phyloP scores from a whole-genome alignment of 495 filamentous ascomycete species.

The Aspergillus baeticus region DNA sequence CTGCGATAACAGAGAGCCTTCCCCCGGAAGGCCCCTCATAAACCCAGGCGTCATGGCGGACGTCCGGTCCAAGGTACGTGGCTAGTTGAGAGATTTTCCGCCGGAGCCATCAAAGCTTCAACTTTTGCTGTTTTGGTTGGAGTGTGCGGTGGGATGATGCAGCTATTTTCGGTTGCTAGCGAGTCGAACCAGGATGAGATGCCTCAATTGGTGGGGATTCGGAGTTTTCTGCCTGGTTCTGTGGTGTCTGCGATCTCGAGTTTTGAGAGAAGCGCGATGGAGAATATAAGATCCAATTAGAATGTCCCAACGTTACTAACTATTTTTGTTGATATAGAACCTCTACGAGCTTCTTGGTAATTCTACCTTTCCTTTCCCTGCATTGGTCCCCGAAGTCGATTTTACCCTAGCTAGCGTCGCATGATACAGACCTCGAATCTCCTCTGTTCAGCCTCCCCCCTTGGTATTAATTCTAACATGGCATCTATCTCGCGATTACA shows the following conservation, averaged over 20 bases:
- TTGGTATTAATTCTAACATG: conserved; percentile 12
- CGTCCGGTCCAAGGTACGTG: conserved; percentile 52
- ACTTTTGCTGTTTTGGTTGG: neutral
- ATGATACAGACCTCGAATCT: conserved; percentile 8
- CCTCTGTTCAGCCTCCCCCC: conserved; percentile 17
- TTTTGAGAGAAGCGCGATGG: neutral
- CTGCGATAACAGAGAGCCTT: conserved; percentile 48
- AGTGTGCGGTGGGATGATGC: neutral
- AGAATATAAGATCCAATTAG: neutral
- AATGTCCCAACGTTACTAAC: conserved; percentile 23
- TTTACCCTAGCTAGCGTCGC: neutral
- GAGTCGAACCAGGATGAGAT: neutral
- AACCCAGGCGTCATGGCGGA: conserved; percentile 51
- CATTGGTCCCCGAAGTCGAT: conserved; percentile 18
- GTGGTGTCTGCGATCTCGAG: neutral
- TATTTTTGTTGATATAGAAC: conserved; percentile 52
- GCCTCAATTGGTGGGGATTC: conserved; percentile 5
- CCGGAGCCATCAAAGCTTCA: neutral
- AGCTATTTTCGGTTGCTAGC: neutral
- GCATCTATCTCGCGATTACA: conserved; percentile 32
- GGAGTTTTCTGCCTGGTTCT: conserved; percentile 5
- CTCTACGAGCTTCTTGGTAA: conserved; percentile 87
- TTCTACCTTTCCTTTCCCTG: conserved; percentile 37
- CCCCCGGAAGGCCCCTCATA: conserved; percentile 48
- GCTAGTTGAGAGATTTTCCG: neutral